A percentile compares a stretch with the other conserved stretches of the same genome.
phyloP scores from a whole-genome alignment of 1,284 basidiomycete species.

The Stygiomarasmius scandens region DNA sequence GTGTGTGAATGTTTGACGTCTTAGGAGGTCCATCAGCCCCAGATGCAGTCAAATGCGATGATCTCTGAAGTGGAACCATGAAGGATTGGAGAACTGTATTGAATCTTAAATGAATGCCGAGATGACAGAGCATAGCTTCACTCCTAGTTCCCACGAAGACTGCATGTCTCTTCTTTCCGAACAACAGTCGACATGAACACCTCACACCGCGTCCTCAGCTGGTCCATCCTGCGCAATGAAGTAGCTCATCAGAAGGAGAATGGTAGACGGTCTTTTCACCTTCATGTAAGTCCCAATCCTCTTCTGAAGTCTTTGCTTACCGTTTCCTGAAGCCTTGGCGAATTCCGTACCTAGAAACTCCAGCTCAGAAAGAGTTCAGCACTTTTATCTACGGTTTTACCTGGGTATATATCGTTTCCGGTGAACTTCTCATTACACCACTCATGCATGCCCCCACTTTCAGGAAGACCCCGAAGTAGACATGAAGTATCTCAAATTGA shows the following conservation, averaged over 20 bases:
- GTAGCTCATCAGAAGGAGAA: not conserved
- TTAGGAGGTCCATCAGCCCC: no score
- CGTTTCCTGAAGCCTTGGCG: conserved; percentile 53
- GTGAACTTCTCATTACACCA: not conserved
- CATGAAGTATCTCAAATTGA: conserved; percentile 67
- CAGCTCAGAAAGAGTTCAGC: conserved; percentile 76
- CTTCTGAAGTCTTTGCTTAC: not conserved
- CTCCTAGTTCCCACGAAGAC: no score
- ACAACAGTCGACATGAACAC: not conserved
- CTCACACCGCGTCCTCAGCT: not conserved
- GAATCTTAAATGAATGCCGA: no score
- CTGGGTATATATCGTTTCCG: conserved; percentile 50
- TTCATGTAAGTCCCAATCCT: not conserved
- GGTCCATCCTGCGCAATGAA: not conserved
- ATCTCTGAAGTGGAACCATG: no score
- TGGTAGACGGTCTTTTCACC: not conserved
- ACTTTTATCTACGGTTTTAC: conserved; percentile 78
- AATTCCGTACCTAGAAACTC: conserved; percentile 74
- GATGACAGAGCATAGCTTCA: no score
- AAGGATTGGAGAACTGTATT: no score
- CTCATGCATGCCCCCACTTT: no score
- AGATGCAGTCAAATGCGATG: no score
- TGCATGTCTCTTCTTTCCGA: no score
- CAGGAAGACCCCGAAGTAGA: conserved; percentile 81
- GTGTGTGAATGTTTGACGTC: no score